Evolutionary conservation across 352 stramenopile genomes (phyloP), one percentile per base, ranked within the genome.

Genomic region (Peronospora destructor): DNA sequence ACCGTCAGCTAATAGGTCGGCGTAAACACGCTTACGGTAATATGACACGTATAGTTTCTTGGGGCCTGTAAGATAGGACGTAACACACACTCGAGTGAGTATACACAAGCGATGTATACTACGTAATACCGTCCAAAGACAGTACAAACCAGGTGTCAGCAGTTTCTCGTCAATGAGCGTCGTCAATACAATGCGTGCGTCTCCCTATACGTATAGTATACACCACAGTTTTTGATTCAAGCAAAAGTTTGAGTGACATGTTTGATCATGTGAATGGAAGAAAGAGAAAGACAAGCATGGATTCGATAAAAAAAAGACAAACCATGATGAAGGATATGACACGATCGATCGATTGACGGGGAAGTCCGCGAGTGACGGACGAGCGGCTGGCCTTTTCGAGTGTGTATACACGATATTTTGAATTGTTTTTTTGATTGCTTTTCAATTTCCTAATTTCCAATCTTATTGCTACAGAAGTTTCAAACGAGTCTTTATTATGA

Each of bases 41-140:
- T 90, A 90, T 29, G 73, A 87, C 59, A 90, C 72, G 48, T 80
- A 90, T 37, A 90, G 70, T 53, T 82, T 84, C 66, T 85, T 85
- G 43, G 59, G 37, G 8, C 78, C 74, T 84, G 38, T 13, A 50
- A n/a, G 14, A 44, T 12, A n/a, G 25, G 35, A 28, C 8, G 28
- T 33, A 26, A 26, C 23, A 26, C 19, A 26, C 23, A 26, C 4
- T 26, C 23, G 1, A 12, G 12, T 16, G 2, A 12, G 38, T 14
- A 45, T 30, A 16, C 38, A 32, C 6, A 3, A 21, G 19, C 3
- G 19, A 21, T 21, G 19, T 21, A 21, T 21, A 21, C 19, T 21
- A 21, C 19, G 3, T 3, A 21, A 21, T 21, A 4, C 23, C 3
- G 4, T 26, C 4, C 23, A 26, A 6, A 26, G 5, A 26, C 23